phyloP scores from a whole-genome alignment of 352 stramenopile species.

The Phytophthora cactorum region DNA sequence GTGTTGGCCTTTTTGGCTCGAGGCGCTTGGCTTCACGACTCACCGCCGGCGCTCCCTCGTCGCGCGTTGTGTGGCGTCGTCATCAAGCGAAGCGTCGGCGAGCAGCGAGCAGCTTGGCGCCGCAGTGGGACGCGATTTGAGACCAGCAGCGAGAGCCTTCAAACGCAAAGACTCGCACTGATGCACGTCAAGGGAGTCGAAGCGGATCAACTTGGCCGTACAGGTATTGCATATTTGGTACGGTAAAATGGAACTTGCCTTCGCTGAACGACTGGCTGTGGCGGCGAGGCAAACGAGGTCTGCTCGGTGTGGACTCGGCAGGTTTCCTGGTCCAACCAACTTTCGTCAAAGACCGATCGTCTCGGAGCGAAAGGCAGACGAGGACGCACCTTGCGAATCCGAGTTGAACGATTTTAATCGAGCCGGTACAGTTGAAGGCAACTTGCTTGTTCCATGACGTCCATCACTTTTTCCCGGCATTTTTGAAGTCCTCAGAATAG shows the following conservation, averaged over 20 bases:
- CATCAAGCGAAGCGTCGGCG: slow-evolving; percentile 14
- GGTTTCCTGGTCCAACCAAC: slow-evolving; percentile 20
- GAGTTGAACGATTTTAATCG: slow-evolving; percentile 20
- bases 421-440: slow-evolving; percentile 28
- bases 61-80: slow-evolving; percentile 26
- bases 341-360: slow-evolving; percentile 22
- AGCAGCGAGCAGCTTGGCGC: slow-evolving; percentile 9
- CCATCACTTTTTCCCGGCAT: not conserved
- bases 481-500: not conserved
- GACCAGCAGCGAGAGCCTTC: slow-evolving; percentile 10
- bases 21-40: slow-evolving; percentile 21
- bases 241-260: not conserved
- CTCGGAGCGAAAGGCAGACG: slow-evolving; percentile 26
- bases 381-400: slow-evolving; percentile 28
- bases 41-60: slow-evolving; percentile 2
- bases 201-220: not conserved
- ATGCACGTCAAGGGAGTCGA: not conserved
- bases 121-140: slow-evolving; percentile 26
- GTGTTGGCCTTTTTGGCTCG: slow-evolving; percentile 27
- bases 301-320: not conserved
- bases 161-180: not conserved
- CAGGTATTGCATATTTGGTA: not conserved
- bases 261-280: slow-evolving; percentile 15
- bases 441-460: slow-evolving; percentile 8
- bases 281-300: not conserved